Percentiles rank a stretch among this genome's conserved stretches.
Conservation (phyloP, 2,329 filamentous ascomycete species). For the Phialocephala subalpina region DNA sequence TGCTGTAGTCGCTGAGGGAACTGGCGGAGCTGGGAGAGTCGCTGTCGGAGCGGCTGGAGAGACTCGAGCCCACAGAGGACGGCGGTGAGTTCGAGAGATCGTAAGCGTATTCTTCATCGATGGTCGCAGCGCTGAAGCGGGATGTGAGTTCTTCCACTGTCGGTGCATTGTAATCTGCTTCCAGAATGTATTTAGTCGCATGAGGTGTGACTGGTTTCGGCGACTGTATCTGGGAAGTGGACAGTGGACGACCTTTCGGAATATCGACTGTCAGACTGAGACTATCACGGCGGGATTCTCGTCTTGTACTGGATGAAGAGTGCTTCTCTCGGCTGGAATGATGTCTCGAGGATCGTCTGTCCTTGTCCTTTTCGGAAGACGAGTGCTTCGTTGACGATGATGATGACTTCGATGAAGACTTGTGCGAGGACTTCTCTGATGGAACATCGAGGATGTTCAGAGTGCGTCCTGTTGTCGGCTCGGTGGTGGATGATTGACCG, state of each 20-base stretch:
- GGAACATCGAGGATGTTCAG: constrained; percentile 97
- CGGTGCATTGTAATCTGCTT: constrained; percentile 77
- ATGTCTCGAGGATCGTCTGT: constrained; percentile 51
- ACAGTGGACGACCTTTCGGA: constrained; percentile 87
- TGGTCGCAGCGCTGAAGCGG: constrained; percentile 71
- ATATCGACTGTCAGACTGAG: constrained; percentile 69
- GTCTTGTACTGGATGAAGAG: constrained; percentile 54
- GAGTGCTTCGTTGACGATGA: constrained; percentile 45
- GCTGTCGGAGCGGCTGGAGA: constrained; percentile 77
- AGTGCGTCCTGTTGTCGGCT: constrained; percentile 96
- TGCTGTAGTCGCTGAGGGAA: constrained; percentile 80
- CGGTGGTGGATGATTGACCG: constrained; percentile 84
- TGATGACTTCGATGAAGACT: constrained; percentile 50
- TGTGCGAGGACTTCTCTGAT: constrained; percentile 56
- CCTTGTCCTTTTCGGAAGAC: constrained; percentile 46
- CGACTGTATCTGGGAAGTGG: constrained; percentile 87
- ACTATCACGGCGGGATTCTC: constrained; percentile 49
- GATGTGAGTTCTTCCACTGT: constrained; percentile 81
- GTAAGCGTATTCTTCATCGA: constrained; percentile 61
- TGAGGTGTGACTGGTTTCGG: constrained; percentile 90
- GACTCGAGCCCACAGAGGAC: constrained; percentile 74
- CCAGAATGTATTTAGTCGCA: constrained; percentile 86
- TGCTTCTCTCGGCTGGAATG: constrained; percentile 48
- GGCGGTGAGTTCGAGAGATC: constrained; percentile 67
- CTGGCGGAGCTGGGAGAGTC: constrained; percentile 72